Percentiles rank a stretch among this genome's conserved stretches.
Evolutionary conservation across 1,284 basidiomycete species (phyloP).

Genomic region (Cystobasidium slooffiae): DNA sequence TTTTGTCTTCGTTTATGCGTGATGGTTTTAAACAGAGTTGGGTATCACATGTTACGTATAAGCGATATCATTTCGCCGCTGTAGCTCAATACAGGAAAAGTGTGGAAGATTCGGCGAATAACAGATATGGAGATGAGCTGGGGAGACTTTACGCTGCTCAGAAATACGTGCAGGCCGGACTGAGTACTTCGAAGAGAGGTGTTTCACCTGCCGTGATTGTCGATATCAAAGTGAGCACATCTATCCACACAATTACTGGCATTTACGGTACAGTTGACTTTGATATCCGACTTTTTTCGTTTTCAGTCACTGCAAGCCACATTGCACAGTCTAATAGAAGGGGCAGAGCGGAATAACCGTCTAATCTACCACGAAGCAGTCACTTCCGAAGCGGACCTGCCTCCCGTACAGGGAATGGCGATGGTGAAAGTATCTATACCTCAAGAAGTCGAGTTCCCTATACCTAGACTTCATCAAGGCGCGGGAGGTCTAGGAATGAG

Average conservation of each 20-base stretch:
- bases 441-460: constrained; percentile 57
- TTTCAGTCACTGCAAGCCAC: constrained; percentile 65
- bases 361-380: constrained; percentile 92
- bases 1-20: neutral
- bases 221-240: constrained; percentile 71
- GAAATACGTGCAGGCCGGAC: constrained; percentile 70
- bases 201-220: constrained; percentile 69
- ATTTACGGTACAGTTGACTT: neutral
- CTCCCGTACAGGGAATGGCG: constrained; percentile 68
- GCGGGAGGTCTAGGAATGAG: constrained; percentile 62
- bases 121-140: constrained; percentile 84
- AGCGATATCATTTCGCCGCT: constrained; percentile 83
- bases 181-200: constrained; percentile 70
- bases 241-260: constrained; percentile 18
- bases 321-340: constrained; percentile 61
- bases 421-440: constrained; percentile 72
- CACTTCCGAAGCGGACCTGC: constrained; percentile 72
- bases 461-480: constrained; percentile 54
- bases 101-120: constrained; percentile 84
- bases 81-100: constrained; percentile 89
- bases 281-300: neutral
- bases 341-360: constrained; percentile 86
- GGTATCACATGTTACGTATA: constrained; percentile 80
- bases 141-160: constrained; percentile 73
- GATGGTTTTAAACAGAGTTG: constrained; percentile 66